These are phyloP conservation scores for Aspergillus fischeri DNA, from an alignment of 2,329 filamentous ascomycete genomes.

Conservation along the genomic window DNA sequence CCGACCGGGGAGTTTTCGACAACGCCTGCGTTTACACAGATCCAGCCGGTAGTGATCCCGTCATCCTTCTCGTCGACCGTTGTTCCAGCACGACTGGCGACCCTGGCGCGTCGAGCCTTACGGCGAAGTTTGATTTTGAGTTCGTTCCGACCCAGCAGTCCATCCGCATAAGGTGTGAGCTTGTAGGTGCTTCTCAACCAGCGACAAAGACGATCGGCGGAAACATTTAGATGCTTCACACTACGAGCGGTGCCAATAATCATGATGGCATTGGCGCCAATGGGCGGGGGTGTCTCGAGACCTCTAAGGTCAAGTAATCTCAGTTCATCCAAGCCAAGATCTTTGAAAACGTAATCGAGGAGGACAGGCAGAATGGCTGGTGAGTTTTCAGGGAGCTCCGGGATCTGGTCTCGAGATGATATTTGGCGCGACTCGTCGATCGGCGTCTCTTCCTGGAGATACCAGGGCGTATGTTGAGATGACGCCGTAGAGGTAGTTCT, in stretches of 20 bases:
- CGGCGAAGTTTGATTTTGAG: slow-evolving; percentile 80
- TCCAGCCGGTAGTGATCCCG: slow-evolving; percentile 89
- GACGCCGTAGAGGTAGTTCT: slow-evolving; percentile 4
- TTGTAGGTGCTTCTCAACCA: slow-evolving; percentile 74
- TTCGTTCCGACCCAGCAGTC: slow-evolving; percentile 83
- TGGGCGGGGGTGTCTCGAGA: slow-evolving; percentile 78
- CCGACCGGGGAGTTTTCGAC: slow-evolving; percentile 51
- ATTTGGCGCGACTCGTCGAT: slow-evolving; percentile 38
- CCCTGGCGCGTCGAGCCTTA: slow-evolving; percentile 73
- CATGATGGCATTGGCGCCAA: slow-evolving; percentile 89
- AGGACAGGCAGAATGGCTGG: slow-evolving; percentile 69
- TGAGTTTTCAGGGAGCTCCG: slow-evolving; percentile 62
- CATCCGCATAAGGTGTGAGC: slow-evolving; percentile 75
- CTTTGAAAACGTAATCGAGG: slow-evolving; percentile 73
- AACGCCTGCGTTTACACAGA: slow-evolving; percentile 83
- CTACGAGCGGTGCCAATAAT: slow-evolving; percentile 85
- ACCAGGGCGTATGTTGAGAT: slow-evolving; percentile 64
- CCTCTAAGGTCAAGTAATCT: slow-evolving; percentile 75
- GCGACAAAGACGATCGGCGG: slow-evolving; percentile 81
- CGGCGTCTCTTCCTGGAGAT: slow-evolving; percentile 63
- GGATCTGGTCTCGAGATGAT: slow-evolving; percentile 54
- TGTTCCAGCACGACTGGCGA: slow-evolving; percentile 69
- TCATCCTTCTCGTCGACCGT: slow-evolving; percentile 63
- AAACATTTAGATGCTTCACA: slow-evolving; percentile 88
- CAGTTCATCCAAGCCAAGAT: slow-evolving; percentile 81